Evolutionary conservation across 768 basidiomycete species (phyloP), one percentile per base, ranked within the genome.

Genomic region (Kondoa malvinella): DNA sequence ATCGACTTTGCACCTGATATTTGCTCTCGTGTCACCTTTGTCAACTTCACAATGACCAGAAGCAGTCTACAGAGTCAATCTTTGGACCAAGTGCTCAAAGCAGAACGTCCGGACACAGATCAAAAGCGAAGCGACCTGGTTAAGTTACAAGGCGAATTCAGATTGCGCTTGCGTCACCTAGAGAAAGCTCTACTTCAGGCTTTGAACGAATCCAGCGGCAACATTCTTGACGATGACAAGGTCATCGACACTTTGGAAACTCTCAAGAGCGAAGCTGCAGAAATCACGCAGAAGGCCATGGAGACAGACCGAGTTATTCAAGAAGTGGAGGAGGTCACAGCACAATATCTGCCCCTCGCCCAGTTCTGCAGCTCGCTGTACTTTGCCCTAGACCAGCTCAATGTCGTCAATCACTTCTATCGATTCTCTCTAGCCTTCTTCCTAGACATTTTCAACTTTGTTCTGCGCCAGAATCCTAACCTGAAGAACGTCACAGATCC

Each of bases 21-120:
- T 73, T 97, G 94, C 81, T 94, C 91, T 80, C 85, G 95, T 69
- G 74, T 75, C 1, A 72, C 72, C 25, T 73, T 75, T 67, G 72
- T 73, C 67, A 75, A 75, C 65, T 75, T 75, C 59, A 73, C 74
- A 3, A 99, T 99, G 94, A 99, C 95, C 0, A 84, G 92, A 68
- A 91, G 91, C 77, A 97, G 94, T 82, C 82, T 99, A 56, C 95
- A 97, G 77, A 97, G 92, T 72, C 95, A 99, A 78, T 94, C 94
- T 0, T 82, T 99, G 63, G 92, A 96, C 75, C 91, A 95, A 77
- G 92, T 96, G 3, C 83, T 99, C 73, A 92, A 94, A 74, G 90
- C 91, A 60, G 95, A 99, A 77, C 85, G 95, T 3, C 92, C 95
- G 0, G 95, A 96, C 72, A 92, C 92, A 1, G 94, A 99, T 76